Base-by-base conservation (phyloP, 2,329 filamentous ascomycete genomes). In the Parascedosporium putredinis region DNA sequence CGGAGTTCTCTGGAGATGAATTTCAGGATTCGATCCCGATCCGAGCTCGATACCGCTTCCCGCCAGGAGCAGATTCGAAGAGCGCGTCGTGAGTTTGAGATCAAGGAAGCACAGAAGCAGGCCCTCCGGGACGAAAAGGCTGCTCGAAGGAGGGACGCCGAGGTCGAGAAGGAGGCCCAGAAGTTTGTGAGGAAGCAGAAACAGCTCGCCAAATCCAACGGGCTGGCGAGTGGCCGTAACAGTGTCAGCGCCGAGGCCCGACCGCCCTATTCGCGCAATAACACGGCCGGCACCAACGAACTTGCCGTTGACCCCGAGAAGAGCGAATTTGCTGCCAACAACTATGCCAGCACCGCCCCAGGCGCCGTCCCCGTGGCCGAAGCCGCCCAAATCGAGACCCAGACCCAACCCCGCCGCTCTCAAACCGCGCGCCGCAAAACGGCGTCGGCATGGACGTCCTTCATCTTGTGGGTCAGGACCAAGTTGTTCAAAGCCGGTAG, bases 391-490 rank as follows among this genome's bases (percentile, higher is more conserved):
- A 75, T 76, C 51, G 63, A 70, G n/a, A n/a, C n/a, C n/a, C n/a
- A n/a, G n/a, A 50, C 22, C 47, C 9, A 22, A 42, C 33, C 66
- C 64, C 62, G 64, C 33, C 66, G 74, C 51, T 65, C 64, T 51
- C 71, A 65, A 57, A 68, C 68, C 6, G 70, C 76, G 51, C 83
- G 82, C 67, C 72, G 70, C 56, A 79, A 75, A 65, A 83, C 79
- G 1, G 76, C 77, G 53, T 70, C 75, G 53, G 72, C 78, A 34
- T 84, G 79, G 79, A 80, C 75, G 6, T 73, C 72, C 20, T 82
- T 84, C 56, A 69, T 83, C 47, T 68, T 84, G 50, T 84, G 80
- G 80, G 60, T 84, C 23, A 69, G 79, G 52, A 83, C 79, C n/a
- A 62, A 67, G 50, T 57, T 70, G 51, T 60, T 70, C 52, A 69